phyloP scores from a whole-genome alignment of 73 alveolate genomes.

The Blepharisma japonicum region DNA sequence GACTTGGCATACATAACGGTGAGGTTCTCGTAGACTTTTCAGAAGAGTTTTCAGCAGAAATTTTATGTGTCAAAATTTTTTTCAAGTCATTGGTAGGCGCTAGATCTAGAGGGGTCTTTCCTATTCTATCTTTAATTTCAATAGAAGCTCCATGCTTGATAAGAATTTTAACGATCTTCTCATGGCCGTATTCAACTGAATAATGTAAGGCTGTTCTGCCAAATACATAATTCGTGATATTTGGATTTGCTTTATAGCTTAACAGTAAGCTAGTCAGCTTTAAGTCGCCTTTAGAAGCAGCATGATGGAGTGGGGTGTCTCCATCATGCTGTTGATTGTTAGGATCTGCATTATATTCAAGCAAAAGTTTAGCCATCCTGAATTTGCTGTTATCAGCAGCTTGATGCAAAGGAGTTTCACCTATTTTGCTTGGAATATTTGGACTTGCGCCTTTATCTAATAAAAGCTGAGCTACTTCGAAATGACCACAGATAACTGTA shows the following conservation, averaged over 20 bases:
- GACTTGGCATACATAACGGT: not conserved
- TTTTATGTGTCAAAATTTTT: not conserved
- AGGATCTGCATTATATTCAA: conserved; percentile 40
- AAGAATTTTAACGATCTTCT: not conserved
- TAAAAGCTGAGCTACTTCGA: conserved; percentile 19
- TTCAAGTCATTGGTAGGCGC: conserved; percentile 1
- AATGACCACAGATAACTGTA: conserved; percentile 40
- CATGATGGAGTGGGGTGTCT: conserved; percentile 29
- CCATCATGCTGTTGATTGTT: conserved; percentile 34
- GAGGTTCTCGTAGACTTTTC: not conserved
- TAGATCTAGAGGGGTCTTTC: conserved; percentile 7
- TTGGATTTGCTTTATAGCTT: conserved; percentile 25
- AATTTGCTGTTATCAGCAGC: conserved; percentile 32
- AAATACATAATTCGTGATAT: conserved; percentile 1
- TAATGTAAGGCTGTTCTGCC: conserved; percentile 19
- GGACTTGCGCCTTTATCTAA: conserved; percentile 39
- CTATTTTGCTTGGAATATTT: conserved; percentile 30
- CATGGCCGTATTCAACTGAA: conserved; percentile 24
- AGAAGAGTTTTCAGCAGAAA: not conserved
- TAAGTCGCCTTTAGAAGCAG: conserved; percentile 16
- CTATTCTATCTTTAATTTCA: conserved; percentile 9
- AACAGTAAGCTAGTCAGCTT: not conserved
- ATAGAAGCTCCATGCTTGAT: conserved; percentile 7
- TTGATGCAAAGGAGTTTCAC: conserved; percentile 41
- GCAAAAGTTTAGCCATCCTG: conserved; percentile 19